Percentiles rank a stretch among this genome's conserved stretches.
Evolutionary conservation across 2,329 filamentous ascomycete genomes (phyloP).

Genomic region (Fusarium tuaranense): DNA sequence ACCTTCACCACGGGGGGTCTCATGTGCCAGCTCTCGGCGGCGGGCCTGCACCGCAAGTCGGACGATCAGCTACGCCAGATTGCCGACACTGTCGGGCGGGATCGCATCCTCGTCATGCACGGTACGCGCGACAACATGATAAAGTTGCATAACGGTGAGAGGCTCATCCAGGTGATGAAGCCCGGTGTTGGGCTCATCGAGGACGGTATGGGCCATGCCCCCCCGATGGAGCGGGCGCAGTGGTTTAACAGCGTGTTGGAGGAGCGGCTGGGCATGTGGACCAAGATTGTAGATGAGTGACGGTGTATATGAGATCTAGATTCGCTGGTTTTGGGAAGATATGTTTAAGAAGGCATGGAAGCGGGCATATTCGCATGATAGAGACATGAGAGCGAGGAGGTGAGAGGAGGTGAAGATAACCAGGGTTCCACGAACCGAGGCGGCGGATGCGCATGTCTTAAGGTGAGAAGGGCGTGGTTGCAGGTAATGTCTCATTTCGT

Average conservation of each 20-base stretch:
- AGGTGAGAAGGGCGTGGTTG: not conserved
- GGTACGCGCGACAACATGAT: constrained; percentile 85
- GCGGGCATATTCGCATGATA: not conserved
- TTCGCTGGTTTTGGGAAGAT: not conserved
- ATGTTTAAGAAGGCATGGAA: not conserved
- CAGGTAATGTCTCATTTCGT: not conserved
- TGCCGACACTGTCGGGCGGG: constrained; percentile 75
- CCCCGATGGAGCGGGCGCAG: constrained; percentile 75
- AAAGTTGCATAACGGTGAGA: constrained; percentile 74
- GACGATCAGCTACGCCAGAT: constrained; percentile 64
- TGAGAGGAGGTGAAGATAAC: not conserved
- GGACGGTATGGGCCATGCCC: constrained; percentile 81
- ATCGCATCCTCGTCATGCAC: constrained; percentile 82
- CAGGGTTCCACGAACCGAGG: constrained; percentile 21
- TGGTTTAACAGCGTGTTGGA: constrained; percentile 77
- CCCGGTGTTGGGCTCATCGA: constrained; percentile 72
- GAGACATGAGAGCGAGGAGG: not conserved
- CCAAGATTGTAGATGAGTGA: constrained; percentile 53
- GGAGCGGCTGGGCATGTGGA: constrained; percentile 65
- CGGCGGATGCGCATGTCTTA: constrained; percentile 16
- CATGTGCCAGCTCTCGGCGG: constrained; percentile 81
- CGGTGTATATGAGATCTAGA: not conserved
- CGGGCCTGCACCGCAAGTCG: constrained; percentile 83
- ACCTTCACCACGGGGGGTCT: constrained; percentile 76
- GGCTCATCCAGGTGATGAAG: constrained; percentile 73